These are phyloP conservation scores for Candida montana DNA, from an alignment of 805 yeast species.

Conservation along the genomic window DNA sequence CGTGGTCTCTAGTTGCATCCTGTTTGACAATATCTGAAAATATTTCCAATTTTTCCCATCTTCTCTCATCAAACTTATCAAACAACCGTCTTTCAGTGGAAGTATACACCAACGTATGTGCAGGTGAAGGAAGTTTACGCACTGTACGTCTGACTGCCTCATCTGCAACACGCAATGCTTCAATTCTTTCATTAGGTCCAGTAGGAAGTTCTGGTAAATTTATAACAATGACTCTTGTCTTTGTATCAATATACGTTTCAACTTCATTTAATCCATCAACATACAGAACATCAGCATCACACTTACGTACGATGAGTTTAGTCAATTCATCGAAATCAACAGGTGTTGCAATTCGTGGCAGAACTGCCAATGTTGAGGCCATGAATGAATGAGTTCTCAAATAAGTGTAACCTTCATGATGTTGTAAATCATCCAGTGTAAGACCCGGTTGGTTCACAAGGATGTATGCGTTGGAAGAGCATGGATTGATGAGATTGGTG, in stretches of 20 bases:
- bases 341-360: slow-evolving; percentile 43
- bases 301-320: slow-evolving; percentile 38
- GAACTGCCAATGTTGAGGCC: slow-evolving; percentile 56
- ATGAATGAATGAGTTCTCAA: slow-evolving; percentile 45
- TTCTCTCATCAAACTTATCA: slow-evolving; percentile 24
- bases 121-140: slow-evolving; percentile 73
- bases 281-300: slow-evolving; percentile 44
- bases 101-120: slow-evolving; percentile 55
- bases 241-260: slow-evolving; percentile 55
- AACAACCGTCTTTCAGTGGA: slow-evolving; percentile 29
- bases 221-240: slow-evolving; percentile 56
- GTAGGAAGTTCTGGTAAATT: slow-evolving; percentile 47
- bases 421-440: slow-evolving; percentile 40
- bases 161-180: slow-evolving; percentile 34
- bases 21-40: slow-evolving; percentile 49
- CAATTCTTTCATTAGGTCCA: slow-evolving; percentile 27
- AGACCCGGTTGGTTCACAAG: slow-evolving; percentile 52
- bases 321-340: slow-evolving; percentile 40
- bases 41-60: slow-evolving; percentile 34
- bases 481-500: slow-evolving; percentile 30
- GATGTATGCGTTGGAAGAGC: slow-evolving; percentile 53
- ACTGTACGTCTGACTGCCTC: slow-evolving; percentile 44
- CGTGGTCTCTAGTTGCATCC: slow-evolving; percentile 44
- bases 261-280: slow-evolving; percentile 42
- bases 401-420: slow-evolving; percentile 38